These are phyloP conservation scores for Chrysoporthe deuterocubensis DNA, from an alignment of 2,329 filamentous ascomycete species.

Conservation along the genomic window DNA sequence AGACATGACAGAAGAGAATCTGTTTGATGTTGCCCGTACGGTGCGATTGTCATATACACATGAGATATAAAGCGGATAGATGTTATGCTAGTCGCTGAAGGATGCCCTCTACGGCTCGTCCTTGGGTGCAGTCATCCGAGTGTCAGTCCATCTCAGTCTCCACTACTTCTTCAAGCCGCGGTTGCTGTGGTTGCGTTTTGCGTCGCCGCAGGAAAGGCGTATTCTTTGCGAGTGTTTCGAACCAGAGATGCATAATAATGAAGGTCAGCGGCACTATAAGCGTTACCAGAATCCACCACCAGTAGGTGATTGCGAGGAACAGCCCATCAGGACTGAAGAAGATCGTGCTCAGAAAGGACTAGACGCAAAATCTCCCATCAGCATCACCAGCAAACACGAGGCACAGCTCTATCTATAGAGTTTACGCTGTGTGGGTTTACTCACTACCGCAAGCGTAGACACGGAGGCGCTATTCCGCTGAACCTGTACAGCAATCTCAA, in stretches of 20 bases:
- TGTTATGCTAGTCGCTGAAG: background rate
- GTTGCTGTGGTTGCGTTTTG: background rate
- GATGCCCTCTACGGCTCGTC: background rate
- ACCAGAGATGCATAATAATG: slow-evolving; percentile 26
- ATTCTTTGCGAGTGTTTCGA: slow-evolving; percentile 26
- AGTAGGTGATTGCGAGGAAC: slow-evolving; percentile 26
- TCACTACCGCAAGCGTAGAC: slow-evolving; percentile 23
- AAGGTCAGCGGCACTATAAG: slow-evolving; percentile 27
- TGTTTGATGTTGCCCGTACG: background rate
- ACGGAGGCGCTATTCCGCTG: slow-evolving; percentile 27
- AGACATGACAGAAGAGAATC: background rate
- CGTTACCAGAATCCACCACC: slow-evolving; percentile 29
- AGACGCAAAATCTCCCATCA: background rate
- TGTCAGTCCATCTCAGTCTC: slow-evolving; percentile 17
- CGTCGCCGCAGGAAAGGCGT: slow-evolving; percentile 18
- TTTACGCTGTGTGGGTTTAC: background rate
- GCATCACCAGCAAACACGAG: background rate
- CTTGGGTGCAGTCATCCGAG: background rate
- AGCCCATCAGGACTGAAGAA: slow-evolving; percentile 29
- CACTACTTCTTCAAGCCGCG: slow-evolving; percentile 19
- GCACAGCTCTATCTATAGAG: background rate
- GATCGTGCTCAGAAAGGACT: slow-evolving; percentile 28
- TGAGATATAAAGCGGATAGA: background rate
- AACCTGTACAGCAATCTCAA: slow-evolving; percentile 26
- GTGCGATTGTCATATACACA: background rate